Conservation (phyloP, 208 protist genomes). For the Crithidia brevicula region DNA sequence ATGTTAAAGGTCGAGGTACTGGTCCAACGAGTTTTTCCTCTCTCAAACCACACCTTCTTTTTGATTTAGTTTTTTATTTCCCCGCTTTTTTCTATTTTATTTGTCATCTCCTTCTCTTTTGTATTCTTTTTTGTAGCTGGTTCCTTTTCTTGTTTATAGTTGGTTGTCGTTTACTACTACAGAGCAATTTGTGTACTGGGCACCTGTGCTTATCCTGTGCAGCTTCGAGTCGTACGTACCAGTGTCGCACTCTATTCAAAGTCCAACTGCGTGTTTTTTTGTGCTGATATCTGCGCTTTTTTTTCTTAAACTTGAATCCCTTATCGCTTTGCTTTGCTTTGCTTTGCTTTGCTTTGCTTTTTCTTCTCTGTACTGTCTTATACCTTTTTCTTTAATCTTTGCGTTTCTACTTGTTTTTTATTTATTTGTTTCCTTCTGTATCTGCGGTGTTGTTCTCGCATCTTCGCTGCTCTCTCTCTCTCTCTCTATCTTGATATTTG, state of each 20-base stretch:
- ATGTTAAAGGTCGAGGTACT: too few species aligned
- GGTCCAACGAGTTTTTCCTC: too few species aligned
- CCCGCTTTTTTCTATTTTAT: neutral
- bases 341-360: neutral
- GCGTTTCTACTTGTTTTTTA: too few species aligned
- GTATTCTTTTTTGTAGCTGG: constrained; percentile 2
- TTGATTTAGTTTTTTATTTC: too few species aligned
- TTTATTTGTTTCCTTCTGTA: neutral
- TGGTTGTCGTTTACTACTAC: too few species aligned
- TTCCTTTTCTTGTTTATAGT: constrained; percentile 23
- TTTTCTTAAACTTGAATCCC: constrained; percentile 19
- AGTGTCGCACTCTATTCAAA: too few species aligned
- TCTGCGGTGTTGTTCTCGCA: neutral
- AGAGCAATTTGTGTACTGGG: too few species aligned
- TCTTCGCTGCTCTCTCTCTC: constrained; percentile 1
- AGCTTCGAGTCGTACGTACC: too few species aligned
- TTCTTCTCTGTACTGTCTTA: neutral
- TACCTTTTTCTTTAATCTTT: constrained; percentile 4
- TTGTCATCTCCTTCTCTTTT: constrained; percentile 25
- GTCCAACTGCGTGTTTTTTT: constrained; percentile 1
- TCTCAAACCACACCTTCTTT: too few species aligned
- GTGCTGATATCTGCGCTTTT: constrained; percentile 2
- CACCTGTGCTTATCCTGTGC: too few species aligned
- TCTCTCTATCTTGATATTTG: too few species aligned
- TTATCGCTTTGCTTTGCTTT: neutral